Percentiles rank a stretch among this genome's conserved stretches.
These are phyloP conservation scores for Fonsecaea nubica DNA, from an alignment of 2,329 filamentous ascomycete genomes.

Conservation along the genomic window DNA sequence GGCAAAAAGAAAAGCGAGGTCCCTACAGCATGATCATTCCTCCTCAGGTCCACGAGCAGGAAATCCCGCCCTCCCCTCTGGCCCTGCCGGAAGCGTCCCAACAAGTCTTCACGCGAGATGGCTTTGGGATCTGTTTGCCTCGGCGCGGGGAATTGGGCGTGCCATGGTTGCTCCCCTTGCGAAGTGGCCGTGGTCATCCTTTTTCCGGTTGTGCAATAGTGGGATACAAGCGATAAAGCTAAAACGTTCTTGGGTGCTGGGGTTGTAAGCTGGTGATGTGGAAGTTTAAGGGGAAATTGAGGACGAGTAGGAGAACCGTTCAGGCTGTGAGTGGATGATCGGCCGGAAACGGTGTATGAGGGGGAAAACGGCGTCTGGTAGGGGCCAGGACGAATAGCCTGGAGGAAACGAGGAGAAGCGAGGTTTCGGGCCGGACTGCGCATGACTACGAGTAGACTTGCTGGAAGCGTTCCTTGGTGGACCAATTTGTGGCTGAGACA, in stretches of 20 bases:
- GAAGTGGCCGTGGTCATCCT: slow-evolving; percentile 5
- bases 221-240: neutral
- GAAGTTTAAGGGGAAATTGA: neutral
- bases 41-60: slow-evolving; percentile 56
- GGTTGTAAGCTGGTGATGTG: neutral
- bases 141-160: slow-evolving; percentile 50
- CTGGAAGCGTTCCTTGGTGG: too few relatives aligned
- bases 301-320: neutral
- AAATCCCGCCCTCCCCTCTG: slow-evolving; percentile 45
- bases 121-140: slow-evolving; percentile 39
- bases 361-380: neutral
- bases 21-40: slow-evolving; percentile 54
- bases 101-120: slow-evolving; percentile 46
- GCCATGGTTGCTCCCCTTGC: slow-evolving; percentile 46
- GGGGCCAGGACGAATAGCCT: neutral
- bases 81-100: slow-evolving; percentile 47
- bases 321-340: neutral
- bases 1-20: neutral
- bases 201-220: neutral
- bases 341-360: neutral
- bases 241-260: neutral
- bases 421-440: neutral
- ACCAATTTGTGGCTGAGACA: too few relatives aligned
- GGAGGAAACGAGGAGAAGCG: neutral
- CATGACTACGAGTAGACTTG: neutral